Evolutionary conservation across 345 rosid genomes (phyloP).

Genomic region (Aquilaria yunnanensis): DNA sequence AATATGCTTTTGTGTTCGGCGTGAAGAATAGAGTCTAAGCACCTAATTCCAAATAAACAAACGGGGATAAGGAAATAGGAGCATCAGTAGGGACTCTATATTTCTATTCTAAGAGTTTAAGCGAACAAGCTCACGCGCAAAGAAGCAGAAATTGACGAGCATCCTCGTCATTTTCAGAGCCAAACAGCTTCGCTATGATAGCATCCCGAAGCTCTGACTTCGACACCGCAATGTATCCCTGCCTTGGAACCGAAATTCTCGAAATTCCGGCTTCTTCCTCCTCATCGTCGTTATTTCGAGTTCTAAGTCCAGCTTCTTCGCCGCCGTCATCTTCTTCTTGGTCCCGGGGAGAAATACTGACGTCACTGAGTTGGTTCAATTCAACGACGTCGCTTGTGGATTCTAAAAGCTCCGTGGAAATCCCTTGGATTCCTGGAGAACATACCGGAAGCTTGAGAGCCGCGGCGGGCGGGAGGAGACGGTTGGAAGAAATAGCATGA

Average conservation of each 20-base stretch:
- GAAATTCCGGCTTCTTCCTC: slow-evolving; percentile 46
- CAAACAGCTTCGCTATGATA: slow-evolving; percentile 40
- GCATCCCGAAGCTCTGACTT: slow-evolving; percentile 72
- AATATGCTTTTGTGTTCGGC: slow-evolving; percentile 78
- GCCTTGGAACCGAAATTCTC: slow-evolving; percentile 64
- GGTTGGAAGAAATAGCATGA: slow-evolving; percentile 11
- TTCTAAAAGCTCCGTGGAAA: slow-evolving; percentile 23
- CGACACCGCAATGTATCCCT: slow-evolving; percentile 65
- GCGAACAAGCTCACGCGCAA: slow-evolving; percentile 48
- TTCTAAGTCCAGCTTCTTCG: slow-evolving; percentile 1
- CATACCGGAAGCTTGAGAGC: slow-evolving; percentile 12
- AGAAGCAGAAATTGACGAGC: slow-evolving; percentile 49
- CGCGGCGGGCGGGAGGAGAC: slow-evolving; percentile 1
- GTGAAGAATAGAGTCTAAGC: slow-evolving; percentile 80
- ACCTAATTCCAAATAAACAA: slow-evolving; percentile 30
- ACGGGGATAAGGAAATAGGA: not conserved
- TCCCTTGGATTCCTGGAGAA: slow-evolving; percentile 24
- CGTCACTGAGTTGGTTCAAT: not conserved
- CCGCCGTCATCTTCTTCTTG: slow-evolving; percentile 18
- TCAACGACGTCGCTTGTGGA: slow-evolving; percentile 9
- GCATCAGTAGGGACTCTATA: too few species aligned
- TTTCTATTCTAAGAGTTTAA: too few species aligned
- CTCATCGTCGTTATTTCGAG: slow-evolving; percentile 15
- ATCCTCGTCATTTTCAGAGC: slow-evolving; percentile 36
- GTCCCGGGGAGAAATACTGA: slow-evolving; percentile 4